phyloP scores from a whole-genome alignment of 1,284 basidiomycete species.

The Cutaneotrichosporon curvatum region DNA sequence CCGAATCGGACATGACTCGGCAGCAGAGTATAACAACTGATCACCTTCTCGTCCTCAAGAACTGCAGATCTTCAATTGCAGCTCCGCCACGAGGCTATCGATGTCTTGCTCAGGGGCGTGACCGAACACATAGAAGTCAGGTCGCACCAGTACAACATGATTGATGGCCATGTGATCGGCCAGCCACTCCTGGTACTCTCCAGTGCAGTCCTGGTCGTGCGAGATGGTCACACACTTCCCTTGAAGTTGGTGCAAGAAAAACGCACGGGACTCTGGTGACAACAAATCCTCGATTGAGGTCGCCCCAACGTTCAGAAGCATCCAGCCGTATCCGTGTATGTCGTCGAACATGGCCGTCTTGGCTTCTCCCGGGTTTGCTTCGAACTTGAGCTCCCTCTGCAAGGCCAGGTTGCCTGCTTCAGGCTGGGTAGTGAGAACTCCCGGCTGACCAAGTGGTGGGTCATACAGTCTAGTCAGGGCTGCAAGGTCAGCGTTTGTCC shows the following conservation, averaged over 20 bases:
- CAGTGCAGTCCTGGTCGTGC: not conserved
- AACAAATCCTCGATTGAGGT: not conserved
- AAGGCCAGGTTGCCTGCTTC: slow-evolving; percentile 7
- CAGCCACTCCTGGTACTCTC: slow-evolving; percentile 11
- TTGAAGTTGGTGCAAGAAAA: not conserved
- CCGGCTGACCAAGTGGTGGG: slow-evolving; percentile 10
- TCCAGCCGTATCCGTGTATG: slow-evolving; percentile 11
- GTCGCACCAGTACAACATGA: slow-evolving; percentile 6
- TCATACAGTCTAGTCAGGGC: not conserved
- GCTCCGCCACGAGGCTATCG: not conserved
- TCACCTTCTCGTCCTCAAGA: too few species aligned
- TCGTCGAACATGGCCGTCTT: slow-evolving; percentile 3
- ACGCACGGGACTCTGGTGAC: not conserved
- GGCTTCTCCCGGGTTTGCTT: not conserved
- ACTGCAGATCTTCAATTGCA: slow-evolving; percentile 1
- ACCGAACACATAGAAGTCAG: slow-evolving; percentile 15
- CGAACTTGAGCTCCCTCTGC: slow-evolving; percentile 1
- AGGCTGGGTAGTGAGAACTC: slow-evolving; percentile 7
- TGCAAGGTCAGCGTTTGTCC: not conserved
- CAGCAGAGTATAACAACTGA: too few species aligned
- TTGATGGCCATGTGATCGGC: not conserved
- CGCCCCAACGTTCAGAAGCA: slow-evolving; percentile 5
- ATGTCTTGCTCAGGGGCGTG: slow-evolving; percentile 2
- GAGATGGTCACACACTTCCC: slow-evolving; percentile 5
- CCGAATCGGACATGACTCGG: too few species aligned